These are phyloP conservation scores for Pseudognaphalium luteoalbum DNA, from an alignment of 129 eudicot genomes.

Conservation along the genomic window DNA sequence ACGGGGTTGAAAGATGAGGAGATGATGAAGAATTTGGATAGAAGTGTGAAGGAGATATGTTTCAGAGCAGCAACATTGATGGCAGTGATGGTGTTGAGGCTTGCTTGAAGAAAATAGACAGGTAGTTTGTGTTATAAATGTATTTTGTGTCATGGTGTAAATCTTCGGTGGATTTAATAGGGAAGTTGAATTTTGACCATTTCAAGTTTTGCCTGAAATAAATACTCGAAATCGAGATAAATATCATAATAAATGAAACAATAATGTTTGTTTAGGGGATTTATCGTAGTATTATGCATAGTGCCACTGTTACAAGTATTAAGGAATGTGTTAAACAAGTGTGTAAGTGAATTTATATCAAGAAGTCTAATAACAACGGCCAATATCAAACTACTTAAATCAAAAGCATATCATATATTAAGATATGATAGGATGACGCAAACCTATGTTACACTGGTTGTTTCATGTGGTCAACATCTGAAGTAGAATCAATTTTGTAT, in stretches of 20 bases:
- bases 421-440: too few relatives aligned
- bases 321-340: too few relatives aligned
- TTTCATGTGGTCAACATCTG: too few relatives aligned
- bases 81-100: slow-evolving; percentile 63
- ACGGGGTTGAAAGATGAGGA: slow-evolving; percentile 57
- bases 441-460: too few relatives aligned
- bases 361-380: too few relatives aligned
- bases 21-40: slow-evolving; percentile 56
- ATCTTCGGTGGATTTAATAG: slow-evolving; percentile 30
- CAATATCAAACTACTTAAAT: too few relatives aligned
- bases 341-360: too few relatives aligned
- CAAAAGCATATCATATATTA: too few relatives aligned
- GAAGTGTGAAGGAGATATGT: slow-evolving; percentile 57
- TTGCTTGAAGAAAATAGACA: slow-evolving; percentile 47
- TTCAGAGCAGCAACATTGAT: slow-evolving; percentile 66
- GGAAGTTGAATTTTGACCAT: slow-evolving; percentile 6
- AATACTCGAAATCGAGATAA: slow-evolving; percentile 9
- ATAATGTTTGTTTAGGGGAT: not conserved
- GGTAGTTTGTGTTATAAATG: slow-evolving; percentile 18
- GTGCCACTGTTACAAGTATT: too few relatives aligned
- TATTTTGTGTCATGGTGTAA: slow-evolving; percentile 27
- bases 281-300: too few relatives aligned
- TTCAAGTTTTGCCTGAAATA: slow-evolving; percentile 27
- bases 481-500: not conserved
- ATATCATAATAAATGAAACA: not conserved